Evolutionary conservation across 2,329 filamentous ascomycete genomes (phyloP).

Genomic region (Claviceps sp.): DNA sequence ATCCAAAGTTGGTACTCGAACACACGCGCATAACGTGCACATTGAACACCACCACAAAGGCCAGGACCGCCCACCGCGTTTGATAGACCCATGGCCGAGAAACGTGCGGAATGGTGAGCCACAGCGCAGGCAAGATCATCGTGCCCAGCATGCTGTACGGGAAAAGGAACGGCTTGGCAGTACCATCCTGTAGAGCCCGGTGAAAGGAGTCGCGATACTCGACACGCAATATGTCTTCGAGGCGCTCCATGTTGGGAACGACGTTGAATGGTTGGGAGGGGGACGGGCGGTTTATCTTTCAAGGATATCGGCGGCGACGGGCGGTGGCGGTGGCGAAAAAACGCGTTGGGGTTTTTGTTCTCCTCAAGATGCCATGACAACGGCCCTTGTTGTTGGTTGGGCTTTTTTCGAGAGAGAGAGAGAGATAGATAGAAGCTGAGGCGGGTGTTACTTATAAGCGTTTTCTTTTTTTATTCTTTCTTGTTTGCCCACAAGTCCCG

Average conservation of each 20-base stretch:
- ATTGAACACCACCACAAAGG: slow-evolving; percentile 29
- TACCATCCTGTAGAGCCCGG: slow-evolving; percentile 23
- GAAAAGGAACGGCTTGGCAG: slow-evolving; percentile 33
- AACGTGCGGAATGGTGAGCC: slow-evolving; percentile 42
- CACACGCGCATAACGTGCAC: slow-evolving; percentile 25
- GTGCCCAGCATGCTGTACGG: slow-evolving; percentile 36
- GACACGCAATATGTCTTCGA: slow-evolving; percentile 15
- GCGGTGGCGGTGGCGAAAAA: too few species aligned
- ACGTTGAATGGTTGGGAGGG: too few species aligned
- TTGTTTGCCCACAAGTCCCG: too few species aligned
- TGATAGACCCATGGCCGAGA: slow-evolving; percentile 35
- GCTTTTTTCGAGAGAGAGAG: too few species aligned
- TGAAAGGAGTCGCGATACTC: slow-evolving; percentile 25
- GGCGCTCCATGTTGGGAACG: slow-evolving; percentile 2
- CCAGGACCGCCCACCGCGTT: slow-evolving; percentile 35
- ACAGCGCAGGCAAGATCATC: slow-evolving; percentile 37
- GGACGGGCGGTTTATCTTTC: too few species aligned
- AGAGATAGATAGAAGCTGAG: too few species aligned
- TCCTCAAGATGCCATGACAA: too few species aligned
- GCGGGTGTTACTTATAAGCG: too few species aligned
- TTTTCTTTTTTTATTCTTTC: too few species aligned
- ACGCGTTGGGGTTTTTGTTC: too few species aligned
- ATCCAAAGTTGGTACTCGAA: slow-evolving; percentile 37
- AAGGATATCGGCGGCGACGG: too few species aligned
- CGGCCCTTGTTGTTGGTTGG: too few species aligned